Conservation (phyloP, 2,329 filamentous ascomycete species). For the Coleophoma cylindrospora region DNA sequence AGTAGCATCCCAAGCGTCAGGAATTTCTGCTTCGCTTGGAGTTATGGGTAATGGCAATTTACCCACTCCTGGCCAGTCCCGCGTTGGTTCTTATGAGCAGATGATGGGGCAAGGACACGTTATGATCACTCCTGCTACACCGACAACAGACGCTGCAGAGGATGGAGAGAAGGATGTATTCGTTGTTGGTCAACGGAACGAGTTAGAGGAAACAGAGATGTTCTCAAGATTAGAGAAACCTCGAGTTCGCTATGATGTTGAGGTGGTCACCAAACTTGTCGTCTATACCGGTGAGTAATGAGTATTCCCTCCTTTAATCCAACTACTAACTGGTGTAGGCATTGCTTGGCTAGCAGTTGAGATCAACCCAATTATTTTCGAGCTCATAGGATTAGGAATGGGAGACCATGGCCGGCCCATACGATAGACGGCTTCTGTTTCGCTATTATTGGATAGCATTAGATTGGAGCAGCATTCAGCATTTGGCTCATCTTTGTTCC, state of each 20-base stretch:
- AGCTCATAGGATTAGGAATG: conserved; percentile 35
- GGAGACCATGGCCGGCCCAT: conserved; percentile 5
- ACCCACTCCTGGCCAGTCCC: conserved; percentile 37
- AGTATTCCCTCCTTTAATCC: neutral
- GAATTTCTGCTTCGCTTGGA: conserved; percentile 42
- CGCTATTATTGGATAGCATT: neutral
- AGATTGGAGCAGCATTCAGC: too few relatives aligned
- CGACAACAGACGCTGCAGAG: conserved; percentile 25
- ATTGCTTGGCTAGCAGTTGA: conserved; percentile 73
- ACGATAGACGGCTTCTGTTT: neutral
- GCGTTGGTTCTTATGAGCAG: conserved; percentile 61
- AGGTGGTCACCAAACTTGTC: conserved; percentile 93
- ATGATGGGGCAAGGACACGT: conserved; percentile 67
- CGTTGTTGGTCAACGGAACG: conserved; percentile 41
- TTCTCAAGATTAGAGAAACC: conserved; percentile 82
- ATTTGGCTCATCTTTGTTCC: too few relatives aligned
- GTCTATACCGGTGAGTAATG: conserved; percentile 75
- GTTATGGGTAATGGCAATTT: conserved; percentile 32
- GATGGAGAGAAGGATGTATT: conserved; percentile 30
- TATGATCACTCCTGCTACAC: conserved; percentile 24
- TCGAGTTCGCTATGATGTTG: conserved; percentile 93
- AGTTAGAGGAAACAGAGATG: conserved; percentile 66
- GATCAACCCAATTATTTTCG: conserved; percentile 36
- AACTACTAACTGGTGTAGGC: conserved; percentile 32
- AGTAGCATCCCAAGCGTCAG: conserved; percentile 19